Percentiles rank a stretch among this genome's conserved stretches.
Evolutionary conservation across 1,284 basidiomycete species (phyloP).

Genomic region (Marasmius sp.): DNA sequence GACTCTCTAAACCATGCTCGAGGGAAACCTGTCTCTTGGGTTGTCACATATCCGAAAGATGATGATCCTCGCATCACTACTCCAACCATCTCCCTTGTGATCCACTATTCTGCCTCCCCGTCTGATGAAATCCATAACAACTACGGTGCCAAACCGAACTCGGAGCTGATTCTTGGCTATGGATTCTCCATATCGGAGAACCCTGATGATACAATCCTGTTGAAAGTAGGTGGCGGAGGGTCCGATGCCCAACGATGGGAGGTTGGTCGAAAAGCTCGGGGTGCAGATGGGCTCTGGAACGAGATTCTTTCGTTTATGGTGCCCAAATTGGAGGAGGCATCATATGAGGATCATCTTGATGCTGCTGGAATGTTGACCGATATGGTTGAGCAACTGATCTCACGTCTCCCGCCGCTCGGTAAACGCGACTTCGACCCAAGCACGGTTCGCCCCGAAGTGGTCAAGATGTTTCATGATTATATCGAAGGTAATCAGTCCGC

Average conservation of each 20-base stretch:
- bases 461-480: conserved; percentile 56
- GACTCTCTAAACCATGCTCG: conserved; percentile 84
- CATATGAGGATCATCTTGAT: conserved; percentile 62
- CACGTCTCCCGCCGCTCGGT: conserved; percentile 42
- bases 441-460: conserved; percentile 49
- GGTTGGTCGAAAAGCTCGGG: conserved; percentile 56
- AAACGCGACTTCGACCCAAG: conserved; percentile 13
- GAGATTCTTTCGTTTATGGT: conserved; percentile 48
- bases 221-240: conserved; percentile 63
- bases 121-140: conserved; percentile 84
- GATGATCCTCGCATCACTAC: conserved; percentile 8
- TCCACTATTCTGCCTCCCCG: conserved; percentile 40
- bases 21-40: conserved; percentile 77
- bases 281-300: conserved; percentile 61
- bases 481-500: conserved; percentile 48
- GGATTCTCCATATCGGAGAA: conserved; percentile 79
- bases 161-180: conserved; percentile 85
- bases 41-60: conserved; percentile 45
- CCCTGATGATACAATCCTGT: conserved; percentile 81
- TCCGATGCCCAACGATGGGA: conserved; percentile 50
- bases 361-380: conserved; percentile 61
- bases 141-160: conserved; percentile 83
- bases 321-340: conserved; percentile 32
- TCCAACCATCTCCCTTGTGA: conserved; percentile 38
- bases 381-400: conserved; percentile 61